Conservation (phyloP, 768 basidiomycete genomes). For the Krasilnikovozyma curviuscula region DNA sequence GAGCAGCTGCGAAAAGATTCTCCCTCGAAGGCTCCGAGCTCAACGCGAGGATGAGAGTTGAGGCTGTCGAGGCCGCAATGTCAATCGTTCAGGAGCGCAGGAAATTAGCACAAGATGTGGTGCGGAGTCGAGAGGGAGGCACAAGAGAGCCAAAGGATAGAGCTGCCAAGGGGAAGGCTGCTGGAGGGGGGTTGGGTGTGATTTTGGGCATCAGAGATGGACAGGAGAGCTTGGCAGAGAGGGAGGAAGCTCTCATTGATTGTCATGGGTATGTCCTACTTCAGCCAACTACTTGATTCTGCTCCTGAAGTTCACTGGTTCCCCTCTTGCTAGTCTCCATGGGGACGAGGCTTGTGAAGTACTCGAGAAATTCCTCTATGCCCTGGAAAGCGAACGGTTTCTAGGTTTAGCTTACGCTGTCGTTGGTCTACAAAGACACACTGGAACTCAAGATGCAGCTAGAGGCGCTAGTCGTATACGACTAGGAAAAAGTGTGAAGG, state of each 20-base stretch:
- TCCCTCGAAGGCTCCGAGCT: conserved; percentile 82
- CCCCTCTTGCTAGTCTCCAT: conserved; percentile 43
- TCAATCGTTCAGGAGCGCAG: conserved; percentile 68
- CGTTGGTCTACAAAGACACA: conserved; percentile 92
- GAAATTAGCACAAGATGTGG: conserved; percentile 53
- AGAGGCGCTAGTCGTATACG: conserved; percentile 67
- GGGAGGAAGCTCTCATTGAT: conserved; percentile 72
- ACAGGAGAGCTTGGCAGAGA: conserved; percentile 57
- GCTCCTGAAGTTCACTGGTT: too few relatives aligned
- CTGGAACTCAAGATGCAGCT: conserved; percentile 63
- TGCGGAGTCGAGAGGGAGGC: conserved; percentile 36
- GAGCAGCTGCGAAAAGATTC: conserved; percentile 85
- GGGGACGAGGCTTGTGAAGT: conserved; percentile 83
- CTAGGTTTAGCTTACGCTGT: conserved; percentile 72
- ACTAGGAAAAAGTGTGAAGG: conserved; percentile 65
- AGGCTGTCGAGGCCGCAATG: conserved; percentile 73
- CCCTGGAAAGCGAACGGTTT: conserved; percentile 75
- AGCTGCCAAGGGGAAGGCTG: conserved; percentile 46
- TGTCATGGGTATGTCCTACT: too few relatives aligned
- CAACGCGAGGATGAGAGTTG: conserved; percentile 71
- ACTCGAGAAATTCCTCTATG: conserved; percentile 66
- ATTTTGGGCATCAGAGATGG: conserved; percentile 54
- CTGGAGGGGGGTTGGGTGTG: conserved; percentile 69
- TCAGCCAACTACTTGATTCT: too few relatives aligned
- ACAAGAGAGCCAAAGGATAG: conserved; percentile 64